Evolutionary conservation across 768 basidiomycete species (phyloP).

Genomic region (Fibroporia radiculosa): DNA sequence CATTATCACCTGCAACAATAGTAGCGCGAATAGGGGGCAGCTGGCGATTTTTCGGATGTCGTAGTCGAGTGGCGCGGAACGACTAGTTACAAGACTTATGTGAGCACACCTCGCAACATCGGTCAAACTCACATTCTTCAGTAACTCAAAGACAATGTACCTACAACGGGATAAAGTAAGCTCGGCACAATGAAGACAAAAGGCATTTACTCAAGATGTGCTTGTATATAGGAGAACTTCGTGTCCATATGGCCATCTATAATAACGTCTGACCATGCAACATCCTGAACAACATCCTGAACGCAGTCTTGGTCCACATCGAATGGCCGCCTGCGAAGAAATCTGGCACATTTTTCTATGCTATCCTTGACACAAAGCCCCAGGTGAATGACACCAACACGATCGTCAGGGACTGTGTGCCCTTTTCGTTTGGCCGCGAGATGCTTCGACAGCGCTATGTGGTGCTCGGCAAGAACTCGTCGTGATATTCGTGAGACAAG

Average conservation of each 20-base stretch:
- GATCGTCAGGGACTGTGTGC: slow-evolving; percentile 29
- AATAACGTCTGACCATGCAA: slow-evolving; percentile 52
- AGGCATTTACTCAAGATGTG: slow-evolving; percentile 71
- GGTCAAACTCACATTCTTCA: slow-evolving; percentile 65
- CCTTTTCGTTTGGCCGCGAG: slow-evolving; percentile 26
- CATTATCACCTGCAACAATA: slow-evolving; percentile 64
- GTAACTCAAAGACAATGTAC: slow-evolving; percentile 82
- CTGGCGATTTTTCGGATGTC: slow-evolving; percentile 33
- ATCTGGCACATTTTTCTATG: slow-evolving; percentile 57
- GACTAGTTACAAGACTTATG: slow-evolving; percentile 34
- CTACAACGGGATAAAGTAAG: slow-evolving; percentile 25
- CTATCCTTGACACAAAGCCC: slow-evolving; percentile 60
- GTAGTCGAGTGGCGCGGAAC: slow-evolving; percentile 57
- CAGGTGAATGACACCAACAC: slow-evolving; percentile 84
- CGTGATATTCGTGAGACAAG: slow-evolving; percentile 84
- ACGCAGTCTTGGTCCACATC: slow-evolving; percentile 33
- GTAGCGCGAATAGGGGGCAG: slow-evolving; percentile 68
- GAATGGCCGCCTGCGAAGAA: slow-evolving; percentile 44
- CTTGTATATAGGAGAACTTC: slow-evolving; percentile 75
- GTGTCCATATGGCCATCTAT: slow-evolving; percentile 69
- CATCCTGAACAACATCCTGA: slow-evolving; percentile 18
- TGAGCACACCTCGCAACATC: background rate
- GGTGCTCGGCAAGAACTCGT: slow-evolving; percentile 84
- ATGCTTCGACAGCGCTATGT: slow-evolving; percentile 69
- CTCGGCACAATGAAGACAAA: slow-evolving; percentile 3